Evolutionary conservation across 129 eudicot genomes (phyloP).

Genomic region (Solidago caesia): DNA sequence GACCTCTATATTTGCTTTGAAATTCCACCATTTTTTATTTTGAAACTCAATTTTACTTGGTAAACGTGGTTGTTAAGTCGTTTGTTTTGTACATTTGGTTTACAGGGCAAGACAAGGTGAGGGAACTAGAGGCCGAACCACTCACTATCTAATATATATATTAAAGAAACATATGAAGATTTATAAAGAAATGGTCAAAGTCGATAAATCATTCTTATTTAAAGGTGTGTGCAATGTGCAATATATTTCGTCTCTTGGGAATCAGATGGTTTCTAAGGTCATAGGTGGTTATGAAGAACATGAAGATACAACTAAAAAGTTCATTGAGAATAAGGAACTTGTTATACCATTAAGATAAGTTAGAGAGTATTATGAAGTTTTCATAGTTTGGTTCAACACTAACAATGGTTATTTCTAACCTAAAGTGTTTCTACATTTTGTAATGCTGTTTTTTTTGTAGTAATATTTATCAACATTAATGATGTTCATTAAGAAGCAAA

Average conservation of each 20-base stretch:
- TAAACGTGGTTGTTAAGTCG: neutral
- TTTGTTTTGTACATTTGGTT: slow-evolving; percentile 14
- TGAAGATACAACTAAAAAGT: slow-evolving; percentile 24
- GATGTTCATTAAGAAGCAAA: slow-evolving; percentile 15
- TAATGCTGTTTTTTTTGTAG: slow-evolving; percentile 26
- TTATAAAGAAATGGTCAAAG: slow-evolving; percentile 25
- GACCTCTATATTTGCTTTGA: neutral
- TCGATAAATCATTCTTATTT: slow-evolving; percentile 18
- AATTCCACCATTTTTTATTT: neutral
- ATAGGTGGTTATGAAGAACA: slow-evolving; percentile 18
- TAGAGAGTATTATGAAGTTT: slow-evolving; percentile 23
- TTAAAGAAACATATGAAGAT: slow-evolving; percentile 11
- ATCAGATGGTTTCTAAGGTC: slow-evolving; percentile 11
- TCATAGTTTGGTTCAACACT: slow-evolving; percentile 14
- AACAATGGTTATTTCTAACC: slow-evolving; percentile 28
- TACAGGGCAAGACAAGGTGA: slow-evolving; percentile 41
- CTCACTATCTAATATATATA: slow-evolving; percentile 30
- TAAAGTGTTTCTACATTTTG: slow-evolving; percentile 23
- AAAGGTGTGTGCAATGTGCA: slow-evolving; percentile 29
- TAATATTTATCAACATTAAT: slow-evolving; percentile 28
- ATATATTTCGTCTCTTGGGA: slow-evolving; percentile 12
- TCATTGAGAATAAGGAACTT: slow-evolving; percentile 31
- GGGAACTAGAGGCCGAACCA: slow-evolving; percentile 35
- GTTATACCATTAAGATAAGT: slow-evolving; percentile 26
- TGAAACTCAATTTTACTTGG: neutral